A percentile compares a stretch with the other conserved stretches of the same genome.
phyloP scores from a whole-genome alignment of 2,329 filamentous ascomycete genomes.

The Penicillium capsulatum region DNA sequence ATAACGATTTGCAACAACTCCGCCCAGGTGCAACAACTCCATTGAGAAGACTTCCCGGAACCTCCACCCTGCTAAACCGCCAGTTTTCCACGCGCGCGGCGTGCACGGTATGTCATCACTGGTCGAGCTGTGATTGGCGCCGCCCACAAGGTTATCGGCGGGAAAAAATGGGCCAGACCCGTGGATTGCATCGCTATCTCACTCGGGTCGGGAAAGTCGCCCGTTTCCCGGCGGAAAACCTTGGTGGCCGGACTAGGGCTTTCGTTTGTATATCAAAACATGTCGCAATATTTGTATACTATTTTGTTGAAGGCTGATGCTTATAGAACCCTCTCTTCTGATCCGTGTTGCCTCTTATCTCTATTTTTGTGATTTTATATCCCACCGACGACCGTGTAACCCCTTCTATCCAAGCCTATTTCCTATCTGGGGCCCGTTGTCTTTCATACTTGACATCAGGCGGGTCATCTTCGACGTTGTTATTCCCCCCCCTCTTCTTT shows the following conservation, averaged over 20 bases:
- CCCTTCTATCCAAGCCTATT: slow-evolving; percentile 4
- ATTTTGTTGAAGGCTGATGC: slow-evolving; percentile 13
- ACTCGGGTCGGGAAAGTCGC: slow-evolving; percentile 28
- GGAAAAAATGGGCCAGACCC: slow-evolving; percentile 26
- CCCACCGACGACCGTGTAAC: slow-evolving; percentile 10
- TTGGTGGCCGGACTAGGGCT: slow-evolving; percentile 10
- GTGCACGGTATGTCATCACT: slow-evolving; percentile 19
- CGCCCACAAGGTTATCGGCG: slow-evolving; percentile 31
- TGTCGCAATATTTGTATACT: slow-evolving; percentile 24
- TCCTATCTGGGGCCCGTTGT: background rate
- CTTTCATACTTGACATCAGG: slow-evolving; percentile 10
- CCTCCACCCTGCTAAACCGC: slow-evolving; percentile 20
- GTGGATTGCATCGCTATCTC: slow-evolving; percentile 9
- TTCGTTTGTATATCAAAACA: slow-evolving; percentile 33
- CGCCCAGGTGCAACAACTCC: slow-evolving; percentile 16
- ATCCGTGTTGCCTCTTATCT: slow-evolving; percentile 2
- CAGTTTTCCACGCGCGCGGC: slow-evolving; percentile 17
- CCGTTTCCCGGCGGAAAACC: slow-evolving; percentile 36
- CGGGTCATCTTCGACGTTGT: slow-evolving; percentile 2
- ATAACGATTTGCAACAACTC: slow-evolving; percentile 21
- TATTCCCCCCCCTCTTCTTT: background rate
- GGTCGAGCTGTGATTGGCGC: slow-evolving; percentile 19
- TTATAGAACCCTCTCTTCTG: slow-evolving; percentile 11
- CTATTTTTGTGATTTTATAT: slow-evolving; percentile 12
- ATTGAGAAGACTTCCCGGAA: slow-evolving; percentile 19